Base-by-base conservation (phyloP, 2,329 filamentous ascomycete genomes). In the Knufia petricola region DNA sequence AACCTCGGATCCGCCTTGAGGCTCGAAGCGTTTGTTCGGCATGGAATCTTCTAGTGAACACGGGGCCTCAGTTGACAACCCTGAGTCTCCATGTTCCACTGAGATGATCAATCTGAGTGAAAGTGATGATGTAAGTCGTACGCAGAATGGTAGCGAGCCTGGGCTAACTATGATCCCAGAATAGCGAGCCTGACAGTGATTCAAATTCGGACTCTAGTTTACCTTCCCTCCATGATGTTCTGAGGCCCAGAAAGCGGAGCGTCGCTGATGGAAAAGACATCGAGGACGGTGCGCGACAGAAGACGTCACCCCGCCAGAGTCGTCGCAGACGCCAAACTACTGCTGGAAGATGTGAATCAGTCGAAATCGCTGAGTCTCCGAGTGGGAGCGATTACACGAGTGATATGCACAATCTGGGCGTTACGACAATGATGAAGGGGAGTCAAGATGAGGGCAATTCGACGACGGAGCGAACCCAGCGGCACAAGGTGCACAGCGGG, bases 221-320 rank as follows among this genome's bases (percentile, higher is more conserved):
- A 6, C 34, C 34, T 38, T 38, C 34, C 34, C 34, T 38, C 8
- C 34, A 19, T 38, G 34, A 8, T 38, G 7, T 38, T 15, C 15
- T 8, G 17, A 38, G 8, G 34, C 34, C 7, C 34, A 38, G 8
- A 38, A 8, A 38, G 34, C 34, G 34, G 34, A 38, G 34, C 34
- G 17, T 8, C 8, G 17, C 15, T 8, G 15, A 38, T 15, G 7
- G 12, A 8, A 38, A 38, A 38, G 15, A 8, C 7, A 17, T 38
- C 15, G 34, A 38, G 7, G 34, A 38, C 34, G 15, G 34, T 38
- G 17, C 34, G 15, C 12, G 17, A 38, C 34, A 38, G 34, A 8
- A 38, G 34, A 6, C 8, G 34, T 17, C 76, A 79, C 52, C 79
- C 76, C 1, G 81, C 81, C 59, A 38, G 34, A n/a, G n/a, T n/a